Base-by-base conservation (phyloP, 2,329 filamentous ascomycete genomes). In the Pseudogymnoascus sp. region DNA sequence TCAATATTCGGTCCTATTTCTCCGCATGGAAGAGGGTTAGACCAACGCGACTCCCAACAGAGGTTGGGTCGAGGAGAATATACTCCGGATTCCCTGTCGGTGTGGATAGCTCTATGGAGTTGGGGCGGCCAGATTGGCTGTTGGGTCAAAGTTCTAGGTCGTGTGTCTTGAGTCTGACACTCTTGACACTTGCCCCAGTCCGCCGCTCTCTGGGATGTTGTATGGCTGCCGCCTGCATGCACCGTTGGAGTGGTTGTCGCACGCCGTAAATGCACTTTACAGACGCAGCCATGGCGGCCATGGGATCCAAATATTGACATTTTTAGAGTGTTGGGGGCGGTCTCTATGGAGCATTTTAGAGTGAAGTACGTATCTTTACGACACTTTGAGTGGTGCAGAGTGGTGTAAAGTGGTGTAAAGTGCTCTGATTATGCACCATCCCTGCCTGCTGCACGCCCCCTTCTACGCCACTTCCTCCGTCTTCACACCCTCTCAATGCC, bases 1-100 rank as follows among this genome's bases (percentile, higher is more conserved):
- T 50, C 44, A 50, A 50, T 50, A 50, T 50, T 50, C 44, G 44
- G 44, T 24, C 44, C 44, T 50, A 50, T 50, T 50, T 50, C 26
- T 50, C 44, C 44, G 44, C 44, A 31, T n/a, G 7, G 26, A 50
- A 50, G 9, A 8, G 7, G 44, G 44, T 31, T 31, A 50, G 26
- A 50, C 26, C 24, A 50, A 15, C 41, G 41, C 24, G 21, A 26
- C 24, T 44, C 5, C 17, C 9, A 9, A 24, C 17, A 24, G 21
- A 29, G 24, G 6, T 9, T 15, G 26, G 13, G n/a, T 15, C 7
- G 24, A 47, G 24, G 24, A 50, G 26, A 31, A 8, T 9, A 50
- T 3, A 31, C 26, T 50, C 26, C 4, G 26, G 13, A 47, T 5
- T 31, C 44, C 44, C 24, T 50, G 44, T 31, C 44, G 44, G 44